Conservation (phyloP, 2,329 filamentous ascomycete species). For the Fusarium heterosporum region DNA sequence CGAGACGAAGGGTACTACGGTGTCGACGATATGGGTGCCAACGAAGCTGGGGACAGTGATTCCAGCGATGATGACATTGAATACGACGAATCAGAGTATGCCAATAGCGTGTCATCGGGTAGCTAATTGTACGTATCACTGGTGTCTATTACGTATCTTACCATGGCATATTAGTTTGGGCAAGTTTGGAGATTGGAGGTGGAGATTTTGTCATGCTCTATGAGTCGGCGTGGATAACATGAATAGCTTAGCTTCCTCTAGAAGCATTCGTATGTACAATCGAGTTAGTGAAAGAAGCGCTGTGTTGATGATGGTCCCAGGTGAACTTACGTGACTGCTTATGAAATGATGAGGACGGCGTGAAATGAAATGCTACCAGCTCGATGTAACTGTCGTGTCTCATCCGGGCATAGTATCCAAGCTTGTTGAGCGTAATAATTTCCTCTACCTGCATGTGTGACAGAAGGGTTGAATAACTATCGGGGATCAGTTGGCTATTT, state of each 20-base stretch:
- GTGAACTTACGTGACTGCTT: background rate
- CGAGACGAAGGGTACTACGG: slow-evolving; percentile 38
- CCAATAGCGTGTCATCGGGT: slow-evolving; percentile 16
- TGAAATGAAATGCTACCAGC: background rate
- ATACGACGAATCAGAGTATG: slow-evolving; percentile 45
- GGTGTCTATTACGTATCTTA: background rate
- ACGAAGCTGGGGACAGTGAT: slow-evolving; percentile 37
- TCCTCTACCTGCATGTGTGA: too few relatives aligned
- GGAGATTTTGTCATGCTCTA: background rate
- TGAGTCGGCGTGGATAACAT: background rate
- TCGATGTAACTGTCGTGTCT: background rate
- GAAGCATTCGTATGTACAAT: background rate
- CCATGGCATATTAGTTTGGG: background rate
- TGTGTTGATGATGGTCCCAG: background rate
- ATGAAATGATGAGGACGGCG: background rate
- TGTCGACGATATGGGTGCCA: slow-evolving; percentile 46
- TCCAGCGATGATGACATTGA: slow-evolving; percentile 40
- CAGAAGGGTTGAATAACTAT: too few relatives aligned
- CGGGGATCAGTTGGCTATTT: too few relatives aligned
- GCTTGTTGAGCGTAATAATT: too few relatives aligned
- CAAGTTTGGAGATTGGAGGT: background rate
- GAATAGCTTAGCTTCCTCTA: background rate
- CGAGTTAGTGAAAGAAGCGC: background rate
- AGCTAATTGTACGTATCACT: background rate
- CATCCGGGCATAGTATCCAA: too few relatives aligned